Conservation (phyloP, 2,329 filamentous ascomycete genomes). For the Trichophyton equinum region DNA sequence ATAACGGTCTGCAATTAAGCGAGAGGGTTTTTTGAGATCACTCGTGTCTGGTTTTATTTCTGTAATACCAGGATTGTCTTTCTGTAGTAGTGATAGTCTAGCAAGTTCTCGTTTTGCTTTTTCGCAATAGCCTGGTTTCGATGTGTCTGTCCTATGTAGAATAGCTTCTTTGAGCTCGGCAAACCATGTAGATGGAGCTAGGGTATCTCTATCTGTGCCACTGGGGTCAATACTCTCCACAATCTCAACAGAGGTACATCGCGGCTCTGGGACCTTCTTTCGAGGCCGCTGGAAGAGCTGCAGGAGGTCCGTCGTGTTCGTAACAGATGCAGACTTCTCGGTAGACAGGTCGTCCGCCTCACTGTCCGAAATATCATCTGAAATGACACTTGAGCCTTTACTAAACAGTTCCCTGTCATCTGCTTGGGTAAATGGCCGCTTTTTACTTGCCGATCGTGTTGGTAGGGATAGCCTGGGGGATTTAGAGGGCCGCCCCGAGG, state of each 20-base stretch:
- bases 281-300: neutral
- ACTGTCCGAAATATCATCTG: slow-evolving; percentile 4
- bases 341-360: neutral
- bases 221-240: neutral
- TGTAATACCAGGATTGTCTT: slow-evolving; percentile 5
- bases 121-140: slow-evolving; percentile 10
- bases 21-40: slow-evolving; percentile 10
- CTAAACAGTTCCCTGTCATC: neutral
- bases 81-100: slow-evolving; percentile 4
- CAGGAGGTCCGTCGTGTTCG: neutral
- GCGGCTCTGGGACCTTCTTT: neutral
- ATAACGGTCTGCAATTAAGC: slow-evolving; percentile 13
- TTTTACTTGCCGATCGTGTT: neutral
- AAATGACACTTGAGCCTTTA: neutral
- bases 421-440: neutral
- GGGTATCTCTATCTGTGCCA: neutral
- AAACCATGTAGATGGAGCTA: neutral
- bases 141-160: slow-evolving; percentile 11
- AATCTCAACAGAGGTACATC: neutral
- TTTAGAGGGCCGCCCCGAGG: neutral
- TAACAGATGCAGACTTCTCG: neutral
- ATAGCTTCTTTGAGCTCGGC: slow-evolving; percentile 10
- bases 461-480: neutral
- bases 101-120: slow-evolving; percentile 7
- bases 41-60: neutral